Evolutionary conservation across 148 eudicot genomes (phyloP).

Genomic region (Cornus controversa): DNA sequence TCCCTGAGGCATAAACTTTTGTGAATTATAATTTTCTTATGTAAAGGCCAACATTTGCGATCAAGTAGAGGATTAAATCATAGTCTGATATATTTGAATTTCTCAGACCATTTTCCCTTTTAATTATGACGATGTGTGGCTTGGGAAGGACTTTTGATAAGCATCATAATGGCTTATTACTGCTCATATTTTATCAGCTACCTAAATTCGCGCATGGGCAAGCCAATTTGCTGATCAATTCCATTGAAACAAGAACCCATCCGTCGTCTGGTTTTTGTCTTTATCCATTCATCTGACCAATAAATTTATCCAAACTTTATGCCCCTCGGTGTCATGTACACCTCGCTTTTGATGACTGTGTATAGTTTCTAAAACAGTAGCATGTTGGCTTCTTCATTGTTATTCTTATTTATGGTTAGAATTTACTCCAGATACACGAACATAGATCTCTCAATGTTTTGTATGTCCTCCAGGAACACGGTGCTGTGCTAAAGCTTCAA

Average conservation of each 20-base stretch:
- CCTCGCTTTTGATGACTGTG: not conserved
- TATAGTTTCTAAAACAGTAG: not conserved
- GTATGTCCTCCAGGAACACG: constrained; percentile 61
- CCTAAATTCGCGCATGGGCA: no score
- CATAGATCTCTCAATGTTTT: not conserved
- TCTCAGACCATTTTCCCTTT: not conserved
- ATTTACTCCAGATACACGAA: not conserved
- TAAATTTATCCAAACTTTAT: not conserved
- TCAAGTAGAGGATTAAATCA: not conserved
- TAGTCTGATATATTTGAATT: not conserved
- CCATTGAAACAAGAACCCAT: no score
- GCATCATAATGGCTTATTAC: no score
- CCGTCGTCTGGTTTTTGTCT: not conserved
- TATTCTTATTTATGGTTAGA: not conserved
- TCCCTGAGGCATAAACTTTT: not conserved
- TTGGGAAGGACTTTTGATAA: no score
- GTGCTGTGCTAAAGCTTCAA: constrained; percentile 66
- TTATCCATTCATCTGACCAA: no score
- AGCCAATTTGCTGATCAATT: no score
- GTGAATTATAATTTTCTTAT: no score
- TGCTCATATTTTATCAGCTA: no score
- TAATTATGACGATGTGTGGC: not conserved
- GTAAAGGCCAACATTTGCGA: not conserved
- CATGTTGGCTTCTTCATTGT: not conserved
- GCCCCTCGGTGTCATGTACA: not conserved